These are phyloP conservation scores for Boletus sensibilis DNA, from an alignment of 768 basidiomycete species.

Conservation along the genomic window DNA sequence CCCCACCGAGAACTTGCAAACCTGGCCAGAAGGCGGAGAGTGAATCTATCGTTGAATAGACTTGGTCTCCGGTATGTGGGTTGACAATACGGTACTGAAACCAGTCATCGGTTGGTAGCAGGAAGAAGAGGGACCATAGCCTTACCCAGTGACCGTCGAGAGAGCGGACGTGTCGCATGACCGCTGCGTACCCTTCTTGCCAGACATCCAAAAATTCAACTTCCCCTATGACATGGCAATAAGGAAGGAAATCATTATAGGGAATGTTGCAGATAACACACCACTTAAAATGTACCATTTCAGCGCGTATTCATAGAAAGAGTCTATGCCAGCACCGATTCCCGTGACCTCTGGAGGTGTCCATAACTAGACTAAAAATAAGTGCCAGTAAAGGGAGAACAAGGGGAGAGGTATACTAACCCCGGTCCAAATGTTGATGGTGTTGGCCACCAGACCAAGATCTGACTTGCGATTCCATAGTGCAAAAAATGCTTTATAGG, in stretches of 20 bases:
- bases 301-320: conserved; percentile 91
- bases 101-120: not conserved
- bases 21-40: conserved; percentile 98
- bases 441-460: conserved; percentile 86
- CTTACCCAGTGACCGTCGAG: conserved; percentile 85
- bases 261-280: conserved; percentile 28
- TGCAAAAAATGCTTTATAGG: conserved; percentile 87
- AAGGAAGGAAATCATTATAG: not conserved
- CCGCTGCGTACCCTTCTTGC: conserved; percentile 76
- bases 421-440: conserved; percentile 79
- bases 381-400: not conserved
- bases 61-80: conserved; percentile 70
- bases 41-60: conserved; percentile 85
- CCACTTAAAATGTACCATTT: conserved; percentile 91
- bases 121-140: not conserved
- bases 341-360: conserved; percentile 70
- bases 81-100: conserved; percentile 82
- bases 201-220: conserved; percentile 80
- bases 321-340: conserved; percentile 94
- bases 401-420: conserved; percentile 41
- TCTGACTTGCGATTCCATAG: conserved; percentile 90
- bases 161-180: conserved; percentile 84
- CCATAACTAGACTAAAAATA: conserved; percentile 51
- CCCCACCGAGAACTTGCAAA: conserved; percentile 82
- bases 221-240: conserved; percentile 50